Percentiles rank a stretch among this genome's conserved stretches.
phyloP scores from a whole-genome alignment of 495 filamentous ascomycete genomes.

The Podospora didyma region DNA sequence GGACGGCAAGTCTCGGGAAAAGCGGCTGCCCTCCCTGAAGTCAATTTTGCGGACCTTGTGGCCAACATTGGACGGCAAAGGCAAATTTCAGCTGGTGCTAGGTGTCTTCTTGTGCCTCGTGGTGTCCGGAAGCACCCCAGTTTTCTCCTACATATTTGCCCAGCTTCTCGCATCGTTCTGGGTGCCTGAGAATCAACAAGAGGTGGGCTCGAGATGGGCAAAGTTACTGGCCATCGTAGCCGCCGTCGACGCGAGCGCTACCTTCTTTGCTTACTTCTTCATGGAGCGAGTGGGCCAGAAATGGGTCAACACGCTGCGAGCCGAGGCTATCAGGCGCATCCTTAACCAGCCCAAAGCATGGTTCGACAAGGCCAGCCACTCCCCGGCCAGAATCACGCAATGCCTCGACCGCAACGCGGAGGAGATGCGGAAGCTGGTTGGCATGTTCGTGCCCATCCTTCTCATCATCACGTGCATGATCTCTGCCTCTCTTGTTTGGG shows the following conservation, averaged over 20 bases:
- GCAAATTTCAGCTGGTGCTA: slow-evolving; percentile 53
- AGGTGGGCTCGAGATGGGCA: slow-evolving; percentile 61
- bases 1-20: background rate
- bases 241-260: slow-evolving; percentile 57
- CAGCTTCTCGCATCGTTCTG: slow-evolving; percentile 70
- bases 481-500: slow-evolving; percentile 65
- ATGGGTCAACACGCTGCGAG: slow-evolving; percentile 74
- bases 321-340: slow-evolving; percentile 63
- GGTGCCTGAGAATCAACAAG: slow-evolving; percentile 35
- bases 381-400: slow-evolving; percentile 55
- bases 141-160: slow-evolving; percentile 75
- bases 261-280: slow-evolving; percentile 63
- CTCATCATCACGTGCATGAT: slow-evolving; percentile 64
- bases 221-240: slow-evolving; percentile 66
- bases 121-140: slow-evolving; percentile 66
- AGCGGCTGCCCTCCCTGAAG: slow-evolving; percentile 36
- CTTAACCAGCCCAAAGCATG: slow-evolving; percentile 78
- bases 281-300: slow-evolving; percentile 68
- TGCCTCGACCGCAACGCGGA: slow-evolving; percentile 81
- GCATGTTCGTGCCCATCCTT: slow-evolving; percentile 68
- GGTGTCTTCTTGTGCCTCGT: slow-evolving; percentile 59
- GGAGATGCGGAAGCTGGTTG: slow-evolving; percentile 78
- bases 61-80: slow-evolving; percentile 53
- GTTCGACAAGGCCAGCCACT: slow-evolving; percentile 73
- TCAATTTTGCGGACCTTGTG: slow-evolving; percentile 71